phyloP scores from a whole-genome alignment of 176 grass and related monocot species.

The Pharus latifolius region DNA sequence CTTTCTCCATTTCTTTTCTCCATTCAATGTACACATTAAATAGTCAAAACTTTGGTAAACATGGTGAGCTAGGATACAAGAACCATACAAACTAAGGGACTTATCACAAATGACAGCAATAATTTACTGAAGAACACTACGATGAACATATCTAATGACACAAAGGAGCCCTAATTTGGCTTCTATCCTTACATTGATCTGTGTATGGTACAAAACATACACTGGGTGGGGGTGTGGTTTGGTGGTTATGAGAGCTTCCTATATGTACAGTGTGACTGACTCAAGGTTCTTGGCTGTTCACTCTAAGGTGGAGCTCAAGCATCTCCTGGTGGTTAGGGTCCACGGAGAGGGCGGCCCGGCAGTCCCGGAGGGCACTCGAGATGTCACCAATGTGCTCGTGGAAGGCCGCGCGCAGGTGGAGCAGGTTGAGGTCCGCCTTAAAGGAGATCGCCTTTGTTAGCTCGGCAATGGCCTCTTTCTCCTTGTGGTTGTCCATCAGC shows the following conservation, averaged over 20 bases:
- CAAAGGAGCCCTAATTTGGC: conserved; percentile 13
- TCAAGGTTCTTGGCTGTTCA: conserved; percentile 98
- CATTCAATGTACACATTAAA: conserved; percentile 38
- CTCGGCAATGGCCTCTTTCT: conserved; percentile 90
- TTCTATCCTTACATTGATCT: conserved; percentile 28
- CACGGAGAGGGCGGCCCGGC: conserved; percentile 76
- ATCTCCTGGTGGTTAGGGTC: conserved; percentile 99
- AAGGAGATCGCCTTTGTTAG: conserved; percentile 81
- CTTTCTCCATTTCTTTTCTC: conserved; percentile 16
- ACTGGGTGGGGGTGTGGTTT: conserved; percentile 19
- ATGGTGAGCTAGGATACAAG: conserved; percentile 18
- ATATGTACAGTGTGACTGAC: conserved; percentile 29
- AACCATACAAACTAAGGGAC: conserved; percentile 18
- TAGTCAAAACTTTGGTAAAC: conserved; percentile 36
- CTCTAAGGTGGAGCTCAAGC: conserved; percentile 93
- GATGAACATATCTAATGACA: conserved; percentile 28
- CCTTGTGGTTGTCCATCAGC: conserved; percentile 98
- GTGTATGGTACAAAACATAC: conserved; percentile 64
- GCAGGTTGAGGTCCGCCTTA: conserved; percentile 90
- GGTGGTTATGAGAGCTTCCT: conserved; percentile 21
- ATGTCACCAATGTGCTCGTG: conserved; percentile 77
- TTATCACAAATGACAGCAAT: conserved; percentile 29
- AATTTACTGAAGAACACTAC: conserved; percentile 30
- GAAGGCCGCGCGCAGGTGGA: conserved; percentile 91
- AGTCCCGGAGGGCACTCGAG: conserved; percentile 71